A percentile compares a stretch with the other conserved stretches of the same genome.
These are phyloP conservation scores for Allium sativum DNA, from an alignment of 106 monocot species.

Conservation along the genomic window DNA sequence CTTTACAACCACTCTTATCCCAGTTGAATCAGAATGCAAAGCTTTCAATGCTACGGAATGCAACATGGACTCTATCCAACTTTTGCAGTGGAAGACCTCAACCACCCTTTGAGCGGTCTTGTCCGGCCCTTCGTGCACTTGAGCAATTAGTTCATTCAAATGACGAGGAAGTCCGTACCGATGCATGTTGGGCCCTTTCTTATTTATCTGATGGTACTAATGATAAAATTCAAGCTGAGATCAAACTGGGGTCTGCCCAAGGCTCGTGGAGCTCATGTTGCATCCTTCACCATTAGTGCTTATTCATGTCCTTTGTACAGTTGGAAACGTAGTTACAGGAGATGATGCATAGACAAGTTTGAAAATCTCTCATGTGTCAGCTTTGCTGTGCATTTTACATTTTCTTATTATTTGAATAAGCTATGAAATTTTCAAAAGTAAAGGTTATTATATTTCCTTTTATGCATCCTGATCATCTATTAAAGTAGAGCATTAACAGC, in stretches of 20 bases:
- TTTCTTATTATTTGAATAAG: too few relatives aligned
- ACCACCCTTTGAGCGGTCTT: constrained; percentile 36
- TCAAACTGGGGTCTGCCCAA: constrained; percentile 33
- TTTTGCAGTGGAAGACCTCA: constrained; percentile 64
- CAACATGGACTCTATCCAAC: constrained; percentile 74
- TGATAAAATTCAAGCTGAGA: constrained; percentile 47
- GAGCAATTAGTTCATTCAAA: constrained; percentile 35
- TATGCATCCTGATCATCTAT: too few relatives aligned
- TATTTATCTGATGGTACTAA: constrained; percentile 47
- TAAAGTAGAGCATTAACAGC: too few relatives aligned
- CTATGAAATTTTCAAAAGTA: too few relatives aligned
- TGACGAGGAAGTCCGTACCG: constrained; percentile 42
- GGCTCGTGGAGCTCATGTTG: constrained; percentile 38
- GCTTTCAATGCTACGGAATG: constrained; percentile 68
- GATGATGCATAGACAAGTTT: constrained; percentile 48
- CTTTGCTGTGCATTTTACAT: too few relatives aligned
- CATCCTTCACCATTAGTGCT: constrained; percentile 42
- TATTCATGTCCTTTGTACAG: constrained; percentile 38
- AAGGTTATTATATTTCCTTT: too few relatives aligned
- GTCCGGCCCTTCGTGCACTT: constrained; percentile 34
- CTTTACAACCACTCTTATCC: constrained; percentile 32
- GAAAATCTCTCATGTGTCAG: background rate
- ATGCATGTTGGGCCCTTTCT: constrained; percentile 43
- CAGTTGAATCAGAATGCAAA: constrained; percentile 57
- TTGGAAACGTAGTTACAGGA: constrained; percentile 38